A percentile compares a stretch with the other conserved stretches of the same genome.
phyloP scores from a whole-genome alignment of 768 basidiomycete species.

The Panaeolus cyanescens region DNA sequence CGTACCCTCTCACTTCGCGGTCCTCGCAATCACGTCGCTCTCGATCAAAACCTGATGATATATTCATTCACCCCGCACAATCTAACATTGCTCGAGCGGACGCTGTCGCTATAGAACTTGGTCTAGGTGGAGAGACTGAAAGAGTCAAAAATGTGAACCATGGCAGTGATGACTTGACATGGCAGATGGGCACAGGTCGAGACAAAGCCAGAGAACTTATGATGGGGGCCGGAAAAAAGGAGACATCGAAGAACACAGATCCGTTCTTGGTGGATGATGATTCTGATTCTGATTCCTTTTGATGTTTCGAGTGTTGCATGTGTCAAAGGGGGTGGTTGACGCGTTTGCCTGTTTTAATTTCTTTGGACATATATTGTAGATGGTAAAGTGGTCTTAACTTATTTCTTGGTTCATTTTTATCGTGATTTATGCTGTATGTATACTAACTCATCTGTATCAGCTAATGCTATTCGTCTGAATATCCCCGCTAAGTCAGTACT shows the following conservation, averaged over 20 bases:
- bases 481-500: no score
- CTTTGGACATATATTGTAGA: constrained; percentile 6
- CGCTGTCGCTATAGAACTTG: constrained; percentile 56
- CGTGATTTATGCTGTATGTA: background rate
- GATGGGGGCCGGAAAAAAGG: constrained; percentile 30
- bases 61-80: constrained; percentile 63
- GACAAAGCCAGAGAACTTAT: constrained; percentile 43
- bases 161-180: constrained; percentile 37
- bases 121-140: constrained; percentile 50
- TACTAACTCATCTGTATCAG: background rate
- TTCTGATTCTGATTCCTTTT: constrained; percentile 25
- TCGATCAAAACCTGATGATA: constrained; percentile 56
- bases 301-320: background rate
- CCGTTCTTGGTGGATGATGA: constrained; percentile 12
- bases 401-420: background rate
- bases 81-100: constrained; percentile 72
- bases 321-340: no score
- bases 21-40: constrained; percentile 38
- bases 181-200: constrained; percentile 54
- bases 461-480: background rate
- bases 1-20: constrained; percentile 17
- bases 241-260: constrained; percentile 8
- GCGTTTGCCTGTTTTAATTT: no score
- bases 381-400: background rate
- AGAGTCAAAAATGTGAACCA: constrained; percentile 40